phyloP scores from a whole-genome alignment of 139 green algal species.

The Trebouxia sp. region DNA sequence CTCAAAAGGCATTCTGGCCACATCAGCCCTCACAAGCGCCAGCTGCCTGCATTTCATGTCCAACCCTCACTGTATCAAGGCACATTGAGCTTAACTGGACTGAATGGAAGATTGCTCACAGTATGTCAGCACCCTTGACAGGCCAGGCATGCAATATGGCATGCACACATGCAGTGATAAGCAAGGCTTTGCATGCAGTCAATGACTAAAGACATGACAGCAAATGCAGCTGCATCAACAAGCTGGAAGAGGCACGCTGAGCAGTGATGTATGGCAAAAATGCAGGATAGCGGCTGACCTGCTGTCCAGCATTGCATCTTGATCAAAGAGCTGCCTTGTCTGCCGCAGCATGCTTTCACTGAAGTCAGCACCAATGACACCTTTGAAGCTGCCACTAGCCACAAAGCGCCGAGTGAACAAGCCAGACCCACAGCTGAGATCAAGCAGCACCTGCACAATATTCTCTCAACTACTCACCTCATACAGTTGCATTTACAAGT shows the following conservation, averaged over 20 bases:
- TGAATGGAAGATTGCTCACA: too few species aligned
- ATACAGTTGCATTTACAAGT: background rate
- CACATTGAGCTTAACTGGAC: too few species aligned
- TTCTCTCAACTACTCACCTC: too few species aligned
- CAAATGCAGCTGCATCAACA: too few species aligned
- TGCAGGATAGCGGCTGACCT: background rate
- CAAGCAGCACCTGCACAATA: slow-evolving; percentile 69
- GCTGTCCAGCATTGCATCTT: slow-evolving; percentile 37
- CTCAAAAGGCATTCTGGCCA: slow-evolving; percentile 86
- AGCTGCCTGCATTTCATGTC: slow-evolving; percentile 2
- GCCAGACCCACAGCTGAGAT: slow-evolving; percentile 91
- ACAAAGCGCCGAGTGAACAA: slow-evolving; percentile 91
- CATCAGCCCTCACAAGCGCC: slow-evolving; percentile 83
- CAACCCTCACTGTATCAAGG: background rate
- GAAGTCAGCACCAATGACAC: slow-evolving; percentile 84
- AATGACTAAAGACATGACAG: too few species aligned
- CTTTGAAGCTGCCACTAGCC: slow-evolving; percentile 59
- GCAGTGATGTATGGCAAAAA: background rate
- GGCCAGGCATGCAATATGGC: background rate
- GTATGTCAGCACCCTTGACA: background rate
- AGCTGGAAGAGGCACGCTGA: background rate
- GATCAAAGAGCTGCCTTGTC: slow-evolving; percentile 61
- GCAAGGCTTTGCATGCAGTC: too few species aligned
- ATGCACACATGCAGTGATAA: background rate
- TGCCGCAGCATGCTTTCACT: slow-evolving; percentile 90